These are phyloP conservation scores for Penicillium olsonii DNA, from an alignment of 2,329 filamentous ascomycete genomes.

Conservation along the genomic window DNA sequence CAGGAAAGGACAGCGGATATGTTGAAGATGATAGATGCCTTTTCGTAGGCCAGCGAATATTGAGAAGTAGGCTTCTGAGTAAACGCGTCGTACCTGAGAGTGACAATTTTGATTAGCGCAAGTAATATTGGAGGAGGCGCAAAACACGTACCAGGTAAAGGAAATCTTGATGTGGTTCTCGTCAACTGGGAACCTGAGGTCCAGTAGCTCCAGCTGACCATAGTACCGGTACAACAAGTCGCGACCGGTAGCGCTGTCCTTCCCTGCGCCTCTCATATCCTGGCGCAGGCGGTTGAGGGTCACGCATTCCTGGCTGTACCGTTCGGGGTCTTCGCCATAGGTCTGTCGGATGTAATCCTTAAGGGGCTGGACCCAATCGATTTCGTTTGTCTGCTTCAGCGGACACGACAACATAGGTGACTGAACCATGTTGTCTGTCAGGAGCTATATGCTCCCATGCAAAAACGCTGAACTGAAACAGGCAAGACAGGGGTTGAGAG, in stretches of 20 bases:
- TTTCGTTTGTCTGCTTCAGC: slow-evolving; percentile 91
- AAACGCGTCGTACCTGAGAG: slow-evolving; percentile 91
- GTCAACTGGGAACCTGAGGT: slow-evolving; percentile 93
- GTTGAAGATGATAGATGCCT: slow-evolving; percentile 99
- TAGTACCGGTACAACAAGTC: slow-evolving; percentile 97
- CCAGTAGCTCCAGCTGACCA: slow-evolving; percentile 90
- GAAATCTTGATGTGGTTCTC: slow-evolving; percentile 99
- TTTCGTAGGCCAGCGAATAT: slow-evolving; percentile 95
- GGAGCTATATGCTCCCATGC: slow-evolving; percentile 42
- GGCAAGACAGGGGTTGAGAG: slow-evolving; percentile 14
- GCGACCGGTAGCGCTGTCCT: slow-evolving; percentile 89
- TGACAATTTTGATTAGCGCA: slow-evolving; percentile 5
- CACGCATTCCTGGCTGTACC: slow-evolving; percentile 91
- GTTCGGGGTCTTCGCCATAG: slow-evolving; percentile 94
- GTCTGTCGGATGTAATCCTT: slow-evolving; percentile 91
- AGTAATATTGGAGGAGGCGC: background rate
- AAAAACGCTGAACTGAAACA: slow-evolving; percentile 8
- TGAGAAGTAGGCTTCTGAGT: slow-evolving; percentile 97
- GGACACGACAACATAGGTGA: slow-evolving; percentile 94
- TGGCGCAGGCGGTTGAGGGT: slow-evolving; percentile 93
- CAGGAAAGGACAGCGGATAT: slow-evolving; percentile 96
- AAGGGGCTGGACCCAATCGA: slow-evolving; percentile 92
- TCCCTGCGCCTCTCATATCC: slow-evolving; percentile 96
- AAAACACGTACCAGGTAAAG: slow-evolving; percentile 78
- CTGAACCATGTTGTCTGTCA: slow-evolving; percentile 65